phyloP scores from a whole-genome alignment of 2,329 filamentous ascomycete species.

The Fusarium nanum region DNA sequence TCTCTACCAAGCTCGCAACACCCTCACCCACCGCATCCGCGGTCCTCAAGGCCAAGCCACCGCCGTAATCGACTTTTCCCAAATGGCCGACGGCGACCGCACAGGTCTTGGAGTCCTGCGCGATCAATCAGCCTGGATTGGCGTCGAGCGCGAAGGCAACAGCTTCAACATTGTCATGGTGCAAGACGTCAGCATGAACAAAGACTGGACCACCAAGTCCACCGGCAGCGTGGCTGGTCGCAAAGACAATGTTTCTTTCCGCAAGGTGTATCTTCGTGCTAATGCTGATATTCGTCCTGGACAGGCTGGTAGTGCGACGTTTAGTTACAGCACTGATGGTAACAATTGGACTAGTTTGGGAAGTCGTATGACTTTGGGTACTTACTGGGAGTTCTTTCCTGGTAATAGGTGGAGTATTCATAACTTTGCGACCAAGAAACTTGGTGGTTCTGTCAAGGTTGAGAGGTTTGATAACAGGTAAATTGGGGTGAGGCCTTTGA shows the following conservation, averaged over 20 bases:
- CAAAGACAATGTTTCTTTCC: slow-evolving; percentile 1
- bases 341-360: slow-evolving; percentile 6
- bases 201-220: slow-evolving; percentile 14
- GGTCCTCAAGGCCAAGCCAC: slow-evolving; percentile 8
- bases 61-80: slow-evolving; percentile 1
- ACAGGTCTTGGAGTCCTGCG: slow-evolving; percentile 1
- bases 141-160: slow-evolving; percentile 9
- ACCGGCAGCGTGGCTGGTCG: background rate
- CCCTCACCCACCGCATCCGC: slow-evolving; percentile 3
- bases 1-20: slow-evolving; percentile 17
- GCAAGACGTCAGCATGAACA: slow-evolving; percentile 6
- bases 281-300: slow-evolving; percentile 1
- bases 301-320: slow-evolving; percentile 6
- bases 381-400: slow-evolving; percentile 20
- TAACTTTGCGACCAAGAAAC: background rate
- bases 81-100: slow-evolving; percentile 14
- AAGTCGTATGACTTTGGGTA: background rate
- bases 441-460: slow-evolving; percentile 13
- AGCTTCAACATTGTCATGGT: slow-evolving; percentile 11
- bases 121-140: slow-evolving; percentile 16
- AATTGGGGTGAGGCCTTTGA: rapidly evolving
- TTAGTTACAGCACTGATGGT: slow-evolving; percentile 10
- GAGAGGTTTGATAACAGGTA: slow-evolving; percentile 3
- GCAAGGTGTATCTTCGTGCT: slow-evolving; percentile 13
- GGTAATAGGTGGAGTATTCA: slow-evolving; percentile 14